Conservation (phyloP, 1,139 yeast species). For the Diutina sp. region DNA sequence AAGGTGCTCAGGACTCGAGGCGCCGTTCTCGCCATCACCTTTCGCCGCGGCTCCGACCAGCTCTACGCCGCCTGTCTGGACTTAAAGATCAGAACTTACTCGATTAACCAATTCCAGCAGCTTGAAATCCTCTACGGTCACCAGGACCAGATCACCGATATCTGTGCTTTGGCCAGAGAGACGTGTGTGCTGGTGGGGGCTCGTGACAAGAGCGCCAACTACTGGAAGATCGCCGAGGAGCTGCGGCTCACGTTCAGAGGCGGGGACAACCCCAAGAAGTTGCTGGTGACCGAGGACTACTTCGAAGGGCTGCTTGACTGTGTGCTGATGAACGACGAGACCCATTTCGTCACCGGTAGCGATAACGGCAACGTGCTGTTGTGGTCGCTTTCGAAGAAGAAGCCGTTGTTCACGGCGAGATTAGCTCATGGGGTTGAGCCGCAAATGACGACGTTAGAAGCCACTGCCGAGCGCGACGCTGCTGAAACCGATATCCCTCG, state of each 20-base stretch:
- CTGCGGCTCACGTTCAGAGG: conserved; percentile 88
- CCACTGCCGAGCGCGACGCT: conserved; percentile 55
- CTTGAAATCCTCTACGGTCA: conserved; percentile 90
- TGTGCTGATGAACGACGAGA: conserved; percentile 83
- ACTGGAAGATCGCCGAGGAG: conserved; percentile 96
- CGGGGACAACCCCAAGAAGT: conserved; percentile 43
- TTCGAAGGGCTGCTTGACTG: conserved; percentile 88
- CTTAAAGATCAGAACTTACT: conserved; percentile 76
- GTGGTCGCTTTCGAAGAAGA: conserved; percentile 87
- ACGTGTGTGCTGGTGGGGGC: conserved; percentile 94
- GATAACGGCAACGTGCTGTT: conserved; percentile 83
- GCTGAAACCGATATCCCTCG: conserved; percentile 41
- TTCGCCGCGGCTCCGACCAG: conserved; percentile 74
- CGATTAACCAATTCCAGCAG: conserved; percentile 77
- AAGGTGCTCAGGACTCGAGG: conserved; percentile 72
- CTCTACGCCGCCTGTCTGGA: conserved; percentile 90
- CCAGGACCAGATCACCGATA: conserved; percentile 78
- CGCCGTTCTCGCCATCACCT: conserved; percentile 57
- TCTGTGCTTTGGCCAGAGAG: conserved; percentile 69
- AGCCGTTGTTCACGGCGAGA: conserved; percentile 60
- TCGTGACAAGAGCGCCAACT: conserved; percentile 87
- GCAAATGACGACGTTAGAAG: conserved; percentile 27
- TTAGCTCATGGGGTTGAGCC: conserved; percentile 72
- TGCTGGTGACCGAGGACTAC: conserved; percentile 19
- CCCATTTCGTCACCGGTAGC: conserved; percentile 86